Evolutionary conservation across 1,284 basidiomycete genomes (phyloP).

Genomic region (Neolentinus lepideus): DNA sequence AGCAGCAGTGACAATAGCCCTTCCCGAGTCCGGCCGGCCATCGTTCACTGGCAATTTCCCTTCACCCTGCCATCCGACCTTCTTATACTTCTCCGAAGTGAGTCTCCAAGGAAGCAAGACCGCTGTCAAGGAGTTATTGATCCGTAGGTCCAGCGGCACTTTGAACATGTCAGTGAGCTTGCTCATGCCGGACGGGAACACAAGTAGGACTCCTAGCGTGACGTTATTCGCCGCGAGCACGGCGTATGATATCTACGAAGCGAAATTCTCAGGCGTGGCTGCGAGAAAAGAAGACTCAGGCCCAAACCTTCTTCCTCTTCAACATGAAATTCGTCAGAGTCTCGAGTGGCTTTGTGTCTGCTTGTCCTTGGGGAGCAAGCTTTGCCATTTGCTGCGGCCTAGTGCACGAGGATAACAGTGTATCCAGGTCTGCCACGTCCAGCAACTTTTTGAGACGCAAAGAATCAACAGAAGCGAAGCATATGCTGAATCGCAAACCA

Average conservation of each 20-base stretch:
- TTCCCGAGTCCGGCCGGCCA: neutral
- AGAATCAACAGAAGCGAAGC: constrained; percentile 30
- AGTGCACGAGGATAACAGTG: constrained; percentile 40
- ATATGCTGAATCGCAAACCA: constrained; percentile 43
- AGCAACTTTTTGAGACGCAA: constrained; percentile 42
- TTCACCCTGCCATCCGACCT: constrained; percentile 10
- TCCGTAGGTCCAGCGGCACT: constrained; percentile 18
- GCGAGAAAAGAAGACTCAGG: neutral
- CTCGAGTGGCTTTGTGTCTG: constrained; percentile 32
- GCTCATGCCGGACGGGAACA: constrained; percentile 23
- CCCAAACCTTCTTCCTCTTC: constrained; percentile 32
- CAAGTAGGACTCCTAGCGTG: constrained; percentile 32
- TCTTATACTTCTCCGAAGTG: constrained; percentile 9
- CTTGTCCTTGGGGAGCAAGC: constrained; percentile 29
- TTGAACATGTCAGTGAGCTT: constrained; percentile 21
- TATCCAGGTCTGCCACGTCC: constrained; percentile 33
- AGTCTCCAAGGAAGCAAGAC: constrained; percentile 42
- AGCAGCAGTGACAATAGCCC: neutral
- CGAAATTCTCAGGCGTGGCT: neutral
- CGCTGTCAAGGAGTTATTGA: constrained; percentile 27
- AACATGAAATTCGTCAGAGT: constrained; percentile 39
- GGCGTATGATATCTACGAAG: constrained; percentile 41
- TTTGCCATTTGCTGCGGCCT: constrained; percentile 43
- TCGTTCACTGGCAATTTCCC: neutral
- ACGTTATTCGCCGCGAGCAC: constrained; percentile 38